These are phyloP conservation scores for Quercus robur DNA, from an alignment of 306 rosid genomes.

Conservation along the genomic window DNA sequence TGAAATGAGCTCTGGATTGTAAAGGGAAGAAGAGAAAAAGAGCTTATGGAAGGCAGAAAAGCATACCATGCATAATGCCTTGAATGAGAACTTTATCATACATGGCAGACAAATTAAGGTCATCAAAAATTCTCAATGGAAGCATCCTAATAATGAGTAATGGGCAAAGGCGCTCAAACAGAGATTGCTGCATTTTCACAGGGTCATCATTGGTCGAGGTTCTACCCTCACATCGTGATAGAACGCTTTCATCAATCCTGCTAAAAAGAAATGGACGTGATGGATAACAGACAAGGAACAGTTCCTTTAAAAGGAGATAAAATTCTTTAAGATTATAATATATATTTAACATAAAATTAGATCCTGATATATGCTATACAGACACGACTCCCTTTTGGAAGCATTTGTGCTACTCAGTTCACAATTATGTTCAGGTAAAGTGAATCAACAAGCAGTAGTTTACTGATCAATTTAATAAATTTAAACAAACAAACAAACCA, in stretches of 20 bases:
- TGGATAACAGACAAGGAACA: constrained; percentile 18
- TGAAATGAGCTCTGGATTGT: background rate
- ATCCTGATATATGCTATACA: background rate
- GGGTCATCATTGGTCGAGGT: constrained; percentile 47
- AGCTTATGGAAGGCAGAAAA: constrained; percentile 14
- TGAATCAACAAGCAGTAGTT: background rate
- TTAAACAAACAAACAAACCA: background rate
- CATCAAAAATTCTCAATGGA: constrained; percentile 72
- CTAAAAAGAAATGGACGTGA: constrained; percentile 12
- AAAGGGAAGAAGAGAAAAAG: background rate
- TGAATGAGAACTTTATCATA: constrained; percentile 54
- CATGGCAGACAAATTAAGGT: constrained; percentile 55
- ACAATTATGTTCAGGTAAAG: background rate
- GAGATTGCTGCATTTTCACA: constrained; percentile 48
- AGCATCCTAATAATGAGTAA: constrained; percentile 84
- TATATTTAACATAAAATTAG: background rate
- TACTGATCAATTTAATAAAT: constrained; percentile 6
- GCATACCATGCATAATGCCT: constrained; percentile 42
- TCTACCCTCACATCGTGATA: constrained; percentile 44
- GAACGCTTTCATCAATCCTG: constrained; percentile 63
- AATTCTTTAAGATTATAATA: background rate
- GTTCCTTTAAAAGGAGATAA: constrained; percentile 3
- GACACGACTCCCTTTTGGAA: background rate
- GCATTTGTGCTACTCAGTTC: constrained; percentile 2
- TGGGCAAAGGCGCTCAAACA: constrained; percentile 90